These are phyloP conservation scores for Flaveria robusta DNA, from an alignment of 129 eudicot genomes.

Conservation along the genomic window DNA sequence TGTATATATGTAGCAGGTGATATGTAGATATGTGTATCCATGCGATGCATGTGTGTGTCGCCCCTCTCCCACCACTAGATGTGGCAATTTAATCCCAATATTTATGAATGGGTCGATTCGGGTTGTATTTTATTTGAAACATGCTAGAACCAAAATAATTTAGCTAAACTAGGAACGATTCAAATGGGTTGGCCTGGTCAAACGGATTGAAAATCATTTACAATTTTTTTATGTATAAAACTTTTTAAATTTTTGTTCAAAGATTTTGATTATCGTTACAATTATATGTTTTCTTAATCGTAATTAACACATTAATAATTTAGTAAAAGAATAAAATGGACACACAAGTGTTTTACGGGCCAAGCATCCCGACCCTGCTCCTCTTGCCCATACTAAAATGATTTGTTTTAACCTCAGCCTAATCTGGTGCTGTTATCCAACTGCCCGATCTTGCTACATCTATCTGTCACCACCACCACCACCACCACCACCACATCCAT, in stretches of 20 bases:
- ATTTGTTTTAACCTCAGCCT: background rate
- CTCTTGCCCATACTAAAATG: background rate
- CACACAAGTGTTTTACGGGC: background rate
- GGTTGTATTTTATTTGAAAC: background rate
- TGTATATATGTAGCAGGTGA: too few relatives aligned
- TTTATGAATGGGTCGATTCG: background rate
- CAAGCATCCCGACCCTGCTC: background rate
- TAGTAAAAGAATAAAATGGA: background rate
- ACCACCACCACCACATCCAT: background rate
- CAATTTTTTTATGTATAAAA: too few relatives aligned
- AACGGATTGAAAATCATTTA: too few relatives aligned
- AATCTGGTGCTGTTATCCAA: background rate
- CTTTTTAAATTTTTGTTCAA: background rate
- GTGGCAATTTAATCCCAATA: background rate
- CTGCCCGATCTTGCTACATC: background rate
- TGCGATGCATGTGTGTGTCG: background rate
- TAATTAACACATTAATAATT: too few relatives aligned
- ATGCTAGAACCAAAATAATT: background rate
- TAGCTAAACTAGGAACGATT: background rate
- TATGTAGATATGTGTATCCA: too few relatives aligned
- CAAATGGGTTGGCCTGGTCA: background rate
- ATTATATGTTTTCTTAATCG: background rate
- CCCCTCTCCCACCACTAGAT: background rate
- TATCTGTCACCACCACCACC: background rate
- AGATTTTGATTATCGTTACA: background rate